These are phyloP conservation scores for Cucumis melo DNA, from an alignment of 306 rosid genomes.

Conservation along the genomic window DNA sequence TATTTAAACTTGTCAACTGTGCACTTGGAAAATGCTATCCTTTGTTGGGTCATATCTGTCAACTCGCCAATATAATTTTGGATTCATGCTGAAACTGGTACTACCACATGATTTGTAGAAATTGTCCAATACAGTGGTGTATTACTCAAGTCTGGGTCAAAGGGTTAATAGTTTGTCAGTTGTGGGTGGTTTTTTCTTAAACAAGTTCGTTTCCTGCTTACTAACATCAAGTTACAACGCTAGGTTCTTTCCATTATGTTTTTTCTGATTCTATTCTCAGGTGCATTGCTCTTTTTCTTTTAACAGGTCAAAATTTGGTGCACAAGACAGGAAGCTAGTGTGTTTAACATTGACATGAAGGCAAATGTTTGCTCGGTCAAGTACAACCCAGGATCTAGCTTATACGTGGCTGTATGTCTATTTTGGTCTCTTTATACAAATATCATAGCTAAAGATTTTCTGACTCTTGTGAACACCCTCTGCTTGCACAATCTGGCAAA, in stretches of 20 bases:
- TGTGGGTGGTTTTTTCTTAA: background rate
- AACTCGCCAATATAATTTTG: background rate
- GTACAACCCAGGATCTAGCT: slow-evolving; percentile 83
- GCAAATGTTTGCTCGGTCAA: slow-evolving; percentile 94
- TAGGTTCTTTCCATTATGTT: background rate
- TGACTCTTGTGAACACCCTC: background rate
- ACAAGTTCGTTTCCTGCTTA: background rate
- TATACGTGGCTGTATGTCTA: slow-evolving; percentile 38
- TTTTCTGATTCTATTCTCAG: background rate
- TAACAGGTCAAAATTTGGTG: slow-evolving; percentile 55
- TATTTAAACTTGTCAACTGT: background rate
- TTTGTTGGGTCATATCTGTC: background rate
- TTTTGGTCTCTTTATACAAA: background rate
- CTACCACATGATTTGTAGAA: background rate
- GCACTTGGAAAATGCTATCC: background rate
- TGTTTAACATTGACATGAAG: slow-evolving; percentile 70
- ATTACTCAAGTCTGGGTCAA: background rate
- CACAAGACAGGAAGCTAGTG: slow-evolving; percentile 56
- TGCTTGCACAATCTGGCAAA: background rate
- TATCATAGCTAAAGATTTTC: background rate
- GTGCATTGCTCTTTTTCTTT: background rate
- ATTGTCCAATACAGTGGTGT: background rate
- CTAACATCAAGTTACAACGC: background rate
- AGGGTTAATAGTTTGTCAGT: background rate
- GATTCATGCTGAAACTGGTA: background rate